Conservation (phyloP, 2,329 filamentous ascomycete species). For the Pseudocercospora crystallina region DNA sequence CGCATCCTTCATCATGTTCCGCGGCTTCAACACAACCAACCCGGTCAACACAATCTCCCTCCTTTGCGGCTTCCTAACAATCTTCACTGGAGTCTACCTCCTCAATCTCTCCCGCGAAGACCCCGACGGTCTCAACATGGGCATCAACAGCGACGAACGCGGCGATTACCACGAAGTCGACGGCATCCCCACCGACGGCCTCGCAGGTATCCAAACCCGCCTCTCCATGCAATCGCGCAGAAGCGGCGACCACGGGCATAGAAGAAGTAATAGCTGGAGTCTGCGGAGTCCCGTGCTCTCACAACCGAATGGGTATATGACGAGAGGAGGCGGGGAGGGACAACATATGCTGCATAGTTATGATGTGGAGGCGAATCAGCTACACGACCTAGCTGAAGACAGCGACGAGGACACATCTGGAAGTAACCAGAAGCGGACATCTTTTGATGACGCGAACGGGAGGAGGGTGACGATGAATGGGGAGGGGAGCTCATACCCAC, state of each 20-base stretch:
- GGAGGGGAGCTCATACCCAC: conserved; percentile 11
- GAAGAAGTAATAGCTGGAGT: conserved; percentile 56
- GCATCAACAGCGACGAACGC: conserved; percentile 49
- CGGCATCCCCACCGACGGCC: conserved; percentile 84
- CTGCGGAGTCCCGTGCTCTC: conserved; percentile 39
- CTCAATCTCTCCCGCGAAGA: conserved; percentile 93
- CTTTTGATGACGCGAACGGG: conserved; percentile 33
- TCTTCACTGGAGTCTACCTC: conserved; percentile 92
- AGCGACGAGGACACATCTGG: conserved; percentile 59
- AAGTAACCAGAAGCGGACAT: conserved; percentile 34
- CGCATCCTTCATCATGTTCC: conserved; percentile 94
- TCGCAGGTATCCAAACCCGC: conserved; percentile 85
- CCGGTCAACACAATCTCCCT: conserved; percentile 89
- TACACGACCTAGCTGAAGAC: conserved; percentile 77
- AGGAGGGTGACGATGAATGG: conserved; percentile 15
- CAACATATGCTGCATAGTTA: conserved; percentile 79
- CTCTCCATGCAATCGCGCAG: conserved; percentile 89
- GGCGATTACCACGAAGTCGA: conserved; percentile 56
- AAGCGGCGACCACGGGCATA: conserved; percentile 57
- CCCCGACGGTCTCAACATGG: conserved; percentile 71
- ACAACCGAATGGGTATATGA: conserved; percentile 46
- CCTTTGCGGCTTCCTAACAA: conserved; percentile 88
- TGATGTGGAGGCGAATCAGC: conserved; percentile 71
- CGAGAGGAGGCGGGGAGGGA: conserved; percentile 9
- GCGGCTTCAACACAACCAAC: conserved; percentile 92